Evolutionary conservation across 306 rosid genomes (phyloP), one percentile per base, ranked within the genome.

Genomic region (Malus sylvestris): DNA sequence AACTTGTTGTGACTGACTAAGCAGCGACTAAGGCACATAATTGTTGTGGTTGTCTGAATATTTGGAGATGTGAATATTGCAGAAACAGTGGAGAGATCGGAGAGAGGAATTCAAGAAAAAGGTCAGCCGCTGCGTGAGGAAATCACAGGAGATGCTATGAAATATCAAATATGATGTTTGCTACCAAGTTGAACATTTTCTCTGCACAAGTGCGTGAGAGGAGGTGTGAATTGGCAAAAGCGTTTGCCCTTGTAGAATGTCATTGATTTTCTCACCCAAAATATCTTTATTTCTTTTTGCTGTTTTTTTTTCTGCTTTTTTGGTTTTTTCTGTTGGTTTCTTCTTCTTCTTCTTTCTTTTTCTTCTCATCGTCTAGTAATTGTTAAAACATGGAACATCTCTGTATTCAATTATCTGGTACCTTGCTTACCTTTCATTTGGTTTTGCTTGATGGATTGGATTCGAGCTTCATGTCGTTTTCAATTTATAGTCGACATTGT

Each of bases 21-120:
- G 13, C 8, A 57, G 13, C 8, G 15, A 27, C 33, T 61, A 61
- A 25, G 20, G 66, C 33, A 3, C 66, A 2, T 13, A 25, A 60
- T 32, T 25, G 66, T 25, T 57, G 35, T 60, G 29, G 33, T 61
- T 61, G 10, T 27, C 4, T 27, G 32, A 61, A 25, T 61, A 27
- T 27, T 61, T 10, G 3, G 3, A 12, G 20, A 61, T 5, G 9
- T 25, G 2, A 25, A 25, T 78, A 53, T 73, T 86, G 89, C 96
- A 95, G 98, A 95, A 95, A 61, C 92, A 89, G 84, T 95, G 98
- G 98, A 90, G 98, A 83, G 98, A 95, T 7, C 76, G 81, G 78
- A 91, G 97, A 86, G 98, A 95, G 38, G 98, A 90, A 4, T 95
- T 95, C 96, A 92, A 91, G 93, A 95, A 92, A 79, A 95, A 90